Base-by-base conservation (phyloP, 106 monocot genomes). In the Dioscorea zingiberensis region DNA sequence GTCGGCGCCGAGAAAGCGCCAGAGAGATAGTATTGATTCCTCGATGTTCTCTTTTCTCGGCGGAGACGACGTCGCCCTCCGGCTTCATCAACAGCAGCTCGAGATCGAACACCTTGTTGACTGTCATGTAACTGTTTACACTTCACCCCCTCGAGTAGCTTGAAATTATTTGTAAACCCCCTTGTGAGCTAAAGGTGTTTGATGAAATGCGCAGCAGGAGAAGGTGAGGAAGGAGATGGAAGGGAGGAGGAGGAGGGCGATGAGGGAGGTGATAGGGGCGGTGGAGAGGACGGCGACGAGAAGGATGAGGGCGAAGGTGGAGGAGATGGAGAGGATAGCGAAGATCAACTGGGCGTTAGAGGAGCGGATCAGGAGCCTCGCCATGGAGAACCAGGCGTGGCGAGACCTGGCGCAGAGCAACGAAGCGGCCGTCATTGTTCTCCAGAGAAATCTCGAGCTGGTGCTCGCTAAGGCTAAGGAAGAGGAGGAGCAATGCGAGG, bases 331-430 rank as follows among this genome's bases (percentile, higher is more conserved):
- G 59, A 47, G 61, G 61, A 22, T 82, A 21, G 66, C n/a, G 32
- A 69, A 70, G 56, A 59, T 79, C 44, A 93, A 85, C 68, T 72
- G 63, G 49, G 76, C 66, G 23, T 29, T 93, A 57, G 81, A 82
- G 55, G 87, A 87, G 45, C 71, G 67, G 25, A 51, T 77, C 24
- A 62, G 60, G 44, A 71, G 60, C 49, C 71, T 87, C 2, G 57
- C 23, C 25, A 13, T 69, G 8, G 92, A 93, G 64, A 73, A 70
- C 64, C 77, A 87, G 63, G 72, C 72, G 19, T 93, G 92, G 92
- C 23, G 73, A 25, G 79, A 80, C 26, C 21, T 87, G 21, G 92
- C 92, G 21, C 75, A 77, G 72, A 73, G 58, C 54, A 81, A 80
- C 72, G 87, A 82, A 67, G 72, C 79, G 11, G 54, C 82, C 3